Evolutionary conservation across 1,284 basidiomycete genomes (phyloP).

Genomic region (Naganishia albida): DNA sequence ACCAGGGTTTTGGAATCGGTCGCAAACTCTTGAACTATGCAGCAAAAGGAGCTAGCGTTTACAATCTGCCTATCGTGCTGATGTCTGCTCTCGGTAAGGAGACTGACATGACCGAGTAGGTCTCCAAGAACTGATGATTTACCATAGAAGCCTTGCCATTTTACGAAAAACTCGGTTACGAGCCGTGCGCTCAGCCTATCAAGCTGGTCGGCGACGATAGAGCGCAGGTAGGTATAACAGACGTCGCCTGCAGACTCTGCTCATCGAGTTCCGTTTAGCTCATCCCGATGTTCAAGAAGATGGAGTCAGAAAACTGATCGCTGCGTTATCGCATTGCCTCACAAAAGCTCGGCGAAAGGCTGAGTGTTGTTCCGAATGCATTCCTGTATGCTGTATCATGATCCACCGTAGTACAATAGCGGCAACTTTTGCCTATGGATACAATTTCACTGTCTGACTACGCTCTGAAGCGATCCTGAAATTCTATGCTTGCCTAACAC

Average conservation of each 20-base stretch:
- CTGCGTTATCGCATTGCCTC: no score
- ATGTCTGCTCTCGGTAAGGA: slow-evolving; percentile 1
- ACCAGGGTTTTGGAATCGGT: slow-evolving; percentile 11
- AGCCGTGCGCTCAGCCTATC: not conserved
- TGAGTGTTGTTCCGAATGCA: no score
- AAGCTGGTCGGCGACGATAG: slow-evolving; percentile 1
- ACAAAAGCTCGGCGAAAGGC: no score
- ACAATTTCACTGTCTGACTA: not conserved
- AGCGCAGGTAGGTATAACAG: not conserved
- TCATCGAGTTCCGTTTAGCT: no score
- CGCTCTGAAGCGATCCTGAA: not conserved
- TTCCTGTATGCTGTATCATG: no score
- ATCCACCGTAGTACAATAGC: no score
- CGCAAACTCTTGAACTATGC: slow-evolving; percentile 18
- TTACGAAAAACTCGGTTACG: not conserved
- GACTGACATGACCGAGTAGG: no score
- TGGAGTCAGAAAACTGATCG: no score
- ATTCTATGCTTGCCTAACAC: slow-evolving; percentile 5
- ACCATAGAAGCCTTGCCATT: slow-evolving; percentile 4
- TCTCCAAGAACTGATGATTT: not conserved
- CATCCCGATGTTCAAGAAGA: no score
- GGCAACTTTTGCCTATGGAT: slow-evolving; percentile 1
- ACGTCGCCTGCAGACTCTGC: no score
- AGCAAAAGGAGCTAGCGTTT: not conserved
- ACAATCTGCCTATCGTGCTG: slow-evolving; percentile 11